Evolutionary conservation across 1,139 yeast genomes (phyloP).

Genomic region (Candida neerlandica): DNA sequence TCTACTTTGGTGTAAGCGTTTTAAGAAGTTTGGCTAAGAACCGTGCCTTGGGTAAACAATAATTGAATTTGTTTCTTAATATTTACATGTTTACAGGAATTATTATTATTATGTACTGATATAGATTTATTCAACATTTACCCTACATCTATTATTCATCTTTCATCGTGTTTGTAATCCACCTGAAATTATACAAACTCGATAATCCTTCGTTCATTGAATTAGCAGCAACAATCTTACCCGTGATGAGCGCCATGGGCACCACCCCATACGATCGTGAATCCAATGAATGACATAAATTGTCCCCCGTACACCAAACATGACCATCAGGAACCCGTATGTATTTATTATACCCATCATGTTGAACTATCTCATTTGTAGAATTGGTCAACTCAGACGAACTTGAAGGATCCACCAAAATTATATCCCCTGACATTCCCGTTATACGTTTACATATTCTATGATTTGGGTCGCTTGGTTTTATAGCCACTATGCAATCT

Average conservation of each 20-base stretch:
- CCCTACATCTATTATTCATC: conserved; percentile 15
- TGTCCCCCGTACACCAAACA: conserved; percentile 97
- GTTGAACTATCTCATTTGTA: conserved; percentile 27
- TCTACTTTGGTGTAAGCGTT: conserved; percentile 72
- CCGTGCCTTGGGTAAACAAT: conserved; percentile 34
- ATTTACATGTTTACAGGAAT: not conserved
- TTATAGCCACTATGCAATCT: conserved; percentile 83
- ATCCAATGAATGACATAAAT: conserved; percentile 84
- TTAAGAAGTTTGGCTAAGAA: conserved; percentile 35
- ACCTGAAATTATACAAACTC: conserved; percentile 55
- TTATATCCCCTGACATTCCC: conserved; percentile 93
- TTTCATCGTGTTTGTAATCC: conserved; percentile 48
- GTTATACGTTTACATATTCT: conserved; percentile 90
- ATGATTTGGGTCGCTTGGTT: conserved; percentile 87
- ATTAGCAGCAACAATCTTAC: conserved; percentile 77
- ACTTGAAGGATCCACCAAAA: conserved; percentile 77
- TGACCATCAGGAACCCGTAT: conserved; percentile 85
- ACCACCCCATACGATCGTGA: conserved; percentile 85
- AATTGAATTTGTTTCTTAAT: conserved; percentile 13
- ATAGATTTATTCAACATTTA: conserved; percentile 1
- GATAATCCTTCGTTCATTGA: conserved; percentile 42
- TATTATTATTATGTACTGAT: conserved; percentile 1
- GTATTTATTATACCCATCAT: conserved; percentile 57
- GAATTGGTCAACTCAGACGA: conserved; percentile 53
- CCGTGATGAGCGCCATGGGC: conserved; percentile 86